Base-by-base conservation (phyloP, 169 alveolate genomes). In the Sarcocystis neurona region DNA sequence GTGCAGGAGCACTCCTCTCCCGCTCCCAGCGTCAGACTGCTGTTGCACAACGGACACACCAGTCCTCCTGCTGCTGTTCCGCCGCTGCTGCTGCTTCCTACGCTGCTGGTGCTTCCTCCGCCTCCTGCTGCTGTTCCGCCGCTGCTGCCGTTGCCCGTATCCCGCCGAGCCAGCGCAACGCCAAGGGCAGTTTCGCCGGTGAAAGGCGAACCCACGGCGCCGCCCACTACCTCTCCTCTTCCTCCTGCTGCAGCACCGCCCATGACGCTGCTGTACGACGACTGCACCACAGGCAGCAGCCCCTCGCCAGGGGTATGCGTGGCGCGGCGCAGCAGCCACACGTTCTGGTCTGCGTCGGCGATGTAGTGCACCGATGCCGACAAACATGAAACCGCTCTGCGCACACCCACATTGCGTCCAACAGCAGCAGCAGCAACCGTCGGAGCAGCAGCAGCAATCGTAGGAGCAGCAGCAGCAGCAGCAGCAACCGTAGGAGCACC, bases 301-400 rank as follows among this genome's bases (percentile, higher is more conserved):
- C n/a, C n/a, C n/a, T n/a, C n/a, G n/a, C n/a, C n/a, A n/a, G n/a
- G n/a, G n/a, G n/a, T n/a, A n/a, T n/a, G 72, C 10, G 72, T 23
- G 39, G 72, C 72, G 34, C 72, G 10, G 6, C n/a, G 34, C 72
- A 58, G 72, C 5, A 58, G 72, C 72, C 72, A 58, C 2, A 58
- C n/a, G 72, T 58, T 58, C 27, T 34, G 72, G 72, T 58, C 72
- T 6, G 72, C 72, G 27, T 58, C 72, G 32, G 72, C 72, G 39
- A 58, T 23, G 72, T 58, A 58, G 72, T 58, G 72, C 72, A 58
- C 6, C 15, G 15, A 3, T 34, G 72, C 39, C 15, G 72, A 6
- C 72, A 58, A 6, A 18, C 72, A 58, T 8, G 72, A 58, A 6
- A 58, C 72, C 10, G 72, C 72, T 58, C 72, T 58, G 72, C 72